These are phyloP conservation scores for Colletotrichum aenigma DNA, from an alignment of 2,329 filamentous ascomycete genomes.

Conservation along the genomic window DNA sequence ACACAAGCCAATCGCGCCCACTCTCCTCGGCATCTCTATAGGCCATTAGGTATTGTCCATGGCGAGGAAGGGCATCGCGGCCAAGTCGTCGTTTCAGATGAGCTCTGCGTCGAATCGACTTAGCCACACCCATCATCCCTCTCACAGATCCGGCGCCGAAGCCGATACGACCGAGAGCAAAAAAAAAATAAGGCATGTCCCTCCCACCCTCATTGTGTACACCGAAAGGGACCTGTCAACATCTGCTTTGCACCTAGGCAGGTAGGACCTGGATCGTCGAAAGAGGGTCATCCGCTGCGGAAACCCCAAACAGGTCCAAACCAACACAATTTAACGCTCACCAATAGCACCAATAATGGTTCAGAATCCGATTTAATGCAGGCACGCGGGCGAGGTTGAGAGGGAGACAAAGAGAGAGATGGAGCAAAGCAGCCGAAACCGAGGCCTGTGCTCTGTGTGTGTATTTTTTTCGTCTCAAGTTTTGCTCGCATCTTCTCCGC, in stretches of 20 bases:
- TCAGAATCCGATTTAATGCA: neutral
- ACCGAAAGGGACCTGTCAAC: neutral
- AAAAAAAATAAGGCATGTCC: neutral
- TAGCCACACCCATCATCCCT: neutral
- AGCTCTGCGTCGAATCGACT: neutral
- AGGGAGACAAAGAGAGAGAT: neutral
- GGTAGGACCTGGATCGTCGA: neutral
- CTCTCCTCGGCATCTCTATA: neutral
- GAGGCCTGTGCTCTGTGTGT: neutral
- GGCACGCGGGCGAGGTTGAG: neutral
- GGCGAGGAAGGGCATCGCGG: neutral
- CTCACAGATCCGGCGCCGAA: neutral
- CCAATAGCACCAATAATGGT: neutral
- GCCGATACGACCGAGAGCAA: neutral
- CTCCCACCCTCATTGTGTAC: neutral
- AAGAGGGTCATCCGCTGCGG: neutral
- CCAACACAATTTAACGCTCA: neutral
- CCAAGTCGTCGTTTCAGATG: constrained; percentile 5
- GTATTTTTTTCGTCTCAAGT: constrained; percentile 14
- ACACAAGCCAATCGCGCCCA: neutral
- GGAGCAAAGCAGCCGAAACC: neutral
- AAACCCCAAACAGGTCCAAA: neutral
- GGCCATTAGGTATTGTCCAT: neutral
- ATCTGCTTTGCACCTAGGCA: neutral
- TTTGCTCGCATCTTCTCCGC: neutral